Evolutionary conservation across 2,329 filamentous ascomycete genomes (phyloP), one percentile per base, ranked within the genome.

Genomic region (Thelonectria rubi): DNA sequence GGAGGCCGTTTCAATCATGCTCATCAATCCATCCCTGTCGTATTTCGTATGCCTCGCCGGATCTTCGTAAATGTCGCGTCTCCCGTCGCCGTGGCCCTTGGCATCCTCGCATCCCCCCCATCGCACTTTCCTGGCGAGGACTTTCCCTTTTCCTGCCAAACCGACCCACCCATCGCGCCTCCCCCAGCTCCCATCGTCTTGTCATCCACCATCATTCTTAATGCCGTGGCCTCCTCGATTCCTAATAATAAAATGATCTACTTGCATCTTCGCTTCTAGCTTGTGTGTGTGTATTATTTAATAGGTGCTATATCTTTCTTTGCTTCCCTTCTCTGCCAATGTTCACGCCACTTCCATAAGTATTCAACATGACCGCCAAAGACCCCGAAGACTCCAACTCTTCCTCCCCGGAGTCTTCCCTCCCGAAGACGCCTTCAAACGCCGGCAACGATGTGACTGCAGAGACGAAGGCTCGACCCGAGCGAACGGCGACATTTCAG

Each of bases 401-500:
- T 34, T 59, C 64, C 5, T 57, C 65, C 9, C 48, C 58, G 3
- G 39, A 26, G 12, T 55, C 62, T 40, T 55, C 62, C 37, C 51
- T 58, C 34, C 49, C 40, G 24, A 21, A 51, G 43, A 43, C 52
- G 15, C 47, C 42, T 24, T 34, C 64, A 4, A 39, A 58, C 43
- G 26, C 49, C 14, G 63, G 46, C 34, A 54, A 73, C 15, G 70
- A 75, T 52, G 60, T 71, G 26, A 70, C 71, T 2, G 60, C 63
- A 4, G 73, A 79, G 57, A 68, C 72, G 53, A 79, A 80, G 61
- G 55, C 69, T 3, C 76, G 75, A 9, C 79, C 81, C 5, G 79
- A 83, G 69, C 76, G 82, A 57, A 79, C 82, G 58, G 81, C 82
- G 0, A 69, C 62, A 2, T 73, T 82, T 54, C 72, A 74, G 12